Evolutionary conservation across 2,329 filamentous ascomycete species (phyloP).

Genomic region (Blumeriella jaapii): DNA sequence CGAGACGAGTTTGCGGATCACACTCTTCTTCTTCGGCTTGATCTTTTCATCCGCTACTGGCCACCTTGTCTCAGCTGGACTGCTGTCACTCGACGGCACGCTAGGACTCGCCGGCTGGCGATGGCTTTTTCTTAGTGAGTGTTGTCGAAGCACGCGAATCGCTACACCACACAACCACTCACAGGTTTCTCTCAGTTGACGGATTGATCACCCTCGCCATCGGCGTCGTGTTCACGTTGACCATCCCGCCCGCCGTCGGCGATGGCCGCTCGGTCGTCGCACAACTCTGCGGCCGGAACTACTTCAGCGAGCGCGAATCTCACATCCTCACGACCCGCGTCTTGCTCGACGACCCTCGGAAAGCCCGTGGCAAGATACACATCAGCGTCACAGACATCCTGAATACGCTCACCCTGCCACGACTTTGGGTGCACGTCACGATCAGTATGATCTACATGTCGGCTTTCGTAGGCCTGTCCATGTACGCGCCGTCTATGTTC

Average conservation of each 20-base stretch:
- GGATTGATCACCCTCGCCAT: conserved; percentile 1
- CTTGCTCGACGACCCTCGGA: conserved; percentile 33
- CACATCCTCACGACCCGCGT: conserved; percentile 33
- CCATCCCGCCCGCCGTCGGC: conserved; percentile 29
- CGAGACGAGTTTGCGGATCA: conserved; percentile 3
- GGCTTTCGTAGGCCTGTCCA: conserved; percentile 14
- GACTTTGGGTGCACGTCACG: conserved; percentile 18
- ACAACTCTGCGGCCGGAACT: conserved; percentile 29
- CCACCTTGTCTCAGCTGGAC: conserved; percentile 1
- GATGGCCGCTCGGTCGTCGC: conserved; percentile 29
- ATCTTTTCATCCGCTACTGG: conserved; percentile 3
- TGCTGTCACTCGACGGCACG: background rate
- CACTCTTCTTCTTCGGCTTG: conserved; percentile 2
- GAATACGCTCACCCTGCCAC: background rate
- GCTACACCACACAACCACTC: no score
- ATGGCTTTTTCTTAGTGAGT: conserved; percentile 1
- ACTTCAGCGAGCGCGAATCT: conserved; percentile 33
- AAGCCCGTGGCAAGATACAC: conserved; percentile 28
- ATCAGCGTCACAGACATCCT: conserved; percentile 20
- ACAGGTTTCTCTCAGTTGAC: no score
- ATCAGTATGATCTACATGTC: conserved; percentile 19
- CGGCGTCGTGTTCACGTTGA: conserved; percentile 27
- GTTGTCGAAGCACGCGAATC: no score
- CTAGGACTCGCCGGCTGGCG: conserved; percentile 1
- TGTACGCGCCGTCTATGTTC: conserved; percentile 25